Evolutionary conservation across 306 rosid genomes (phyloP).

Genomic region (Pachyrhizus erosus): DNA sequence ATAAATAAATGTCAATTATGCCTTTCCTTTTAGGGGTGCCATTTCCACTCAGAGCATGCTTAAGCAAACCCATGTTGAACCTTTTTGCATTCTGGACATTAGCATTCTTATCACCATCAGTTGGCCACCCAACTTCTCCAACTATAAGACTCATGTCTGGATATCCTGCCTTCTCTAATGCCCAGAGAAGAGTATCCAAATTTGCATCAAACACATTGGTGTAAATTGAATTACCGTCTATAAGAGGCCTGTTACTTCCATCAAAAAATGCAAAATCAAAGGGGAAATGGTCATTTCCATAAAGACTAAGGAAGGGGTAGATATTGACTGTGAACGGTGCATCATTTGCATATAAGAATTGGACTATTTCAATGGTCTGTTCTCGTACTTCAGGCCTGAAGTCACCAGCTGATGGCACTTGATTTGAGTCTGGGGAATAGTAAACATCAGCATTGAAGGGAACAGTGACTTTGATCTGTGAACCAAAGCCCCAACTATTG

Average conservation of each 20-base stretch:
- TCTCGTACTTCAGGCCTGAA: slow-evolving; percentile 79
- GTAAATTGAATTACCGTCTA: slow-evolving; percentile 68
- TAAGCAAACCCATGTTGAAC: slow-evolving; percentile 76
- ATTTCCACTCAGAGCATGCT: slow-evolving; percentile 63
- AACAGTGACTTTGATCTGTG: slow-evolving; percentile 78
- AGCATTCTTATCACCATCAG: slow-evolving; percentile 79
- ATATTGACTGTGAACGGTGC: slow-evolving; percentile 90
- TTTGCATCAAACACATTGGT: slow-evolving; percentile 91
- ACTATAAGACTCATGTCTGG: slow-evolving; percentile 67
- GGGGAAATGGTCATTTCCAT: slow-evolving; percentile 77
- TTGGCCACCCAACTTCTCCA: slow-evolving; percentile 96
- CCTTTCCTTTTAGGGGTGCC: slow-evolving; percentile 79
- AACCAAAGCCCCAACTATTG: slow-evolving; percentile 64
- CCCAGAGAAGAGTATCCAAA: slow-evolving; percentile 74
- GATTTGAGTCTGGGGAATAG: slow-evolving; percentile 79
- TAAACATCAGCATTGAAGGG: slow-evolving; percentile 97
- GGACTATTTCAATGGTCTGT: slow-evolving; percentile 62
- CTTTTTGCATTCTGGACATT: slow-evolving; percentile 64
- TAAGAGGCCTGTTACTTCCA: slow-evolving; percentile 62
- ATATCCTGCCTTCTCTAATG: slow-evolving; percentile 70
- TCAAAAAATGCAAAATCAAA: slow-evolving; percentile 88
- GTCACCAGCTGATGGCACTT: slow-evolving; percentile 89
- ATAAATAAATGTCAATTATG: slow-evolving; percentile 62
- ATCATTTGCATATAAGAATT: slow-evolving; percentile 59
- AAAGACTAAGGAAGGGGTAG: slow-evolving; percentile 87